Conservation (phyloP, 352 stramenopile genomes). For the Globisporangium emineosum region DNA sequence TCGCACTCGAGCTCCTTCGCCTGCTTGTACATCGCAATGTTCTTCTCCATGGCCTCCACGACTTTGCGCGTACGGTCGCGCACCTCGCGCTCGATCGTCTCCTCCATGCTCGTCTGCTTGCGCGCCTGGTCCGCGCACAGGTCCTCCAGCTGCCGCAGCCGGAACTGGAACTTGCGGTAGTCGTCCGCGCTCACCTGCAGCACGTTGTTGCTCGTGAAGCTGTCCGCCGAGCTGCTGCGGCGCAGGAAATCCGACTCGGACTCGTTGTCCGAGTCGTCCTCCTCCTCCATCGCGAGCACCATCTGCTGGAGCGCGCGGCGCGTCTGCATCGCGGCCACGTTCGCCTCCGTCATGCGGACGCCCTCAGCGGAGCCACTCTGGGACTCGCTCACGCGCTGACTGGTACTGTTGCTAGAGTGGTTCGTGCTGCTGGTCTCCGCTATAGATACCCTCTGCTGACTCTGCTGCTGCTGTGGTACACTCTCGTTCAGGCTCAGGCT, state of each 20-base stretch:
- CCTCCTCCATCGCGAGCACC: constrained; percentile 78
- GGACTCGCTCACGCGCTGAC: constrained; percentile 18
- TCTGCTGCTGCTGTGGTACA: constrained; percentile 16
- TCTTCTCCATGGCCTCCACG: constrained; percentile 75
- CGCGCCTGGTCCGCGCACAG: constrained; percentile 62
- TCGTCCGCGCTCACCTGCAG: constrained; percentile 65
- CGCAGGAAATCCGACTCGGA: constrained; percentile 34
- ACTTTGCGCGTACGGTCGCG: constrained; percentile 58
- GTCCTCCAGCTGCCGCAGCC: constrained; percentile 74
- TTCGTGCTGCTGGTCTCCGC: neutral
- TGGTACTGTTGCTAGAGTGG: neutral
- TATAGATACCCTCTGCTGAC: constrained; percentile 14
- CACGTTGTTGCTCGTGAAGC: constrained; percentile 21
- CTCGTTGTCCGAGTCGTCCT: constrained; percentile 38
- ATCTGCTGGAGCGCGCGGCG: constrained; percentile 82
- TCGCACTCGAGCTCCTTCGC: constrained; percentile 79
- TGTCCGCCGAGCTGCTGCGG: constrained; percentile 19
- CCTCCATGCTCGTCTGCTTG: constrained; percentile 72
- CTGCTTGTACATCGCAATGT: constrained; percentile 85
- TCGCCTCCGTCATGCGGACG: constrained; percentile 54
- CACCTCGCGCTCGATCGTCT: constrained; percentile 78
- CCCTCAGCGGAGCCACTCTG: constrained; percentile 8
- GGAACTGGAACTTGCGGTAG: constrained; percentile 83
- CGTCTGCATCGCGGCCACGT: constrained; percentile 69
- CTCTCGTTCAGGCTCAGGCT: constrained; percentile 4